Evolutionary conservation across 495 filamentous ascomycete species (phyloP).

Genomic region (Neurospora sp.): DNA sequence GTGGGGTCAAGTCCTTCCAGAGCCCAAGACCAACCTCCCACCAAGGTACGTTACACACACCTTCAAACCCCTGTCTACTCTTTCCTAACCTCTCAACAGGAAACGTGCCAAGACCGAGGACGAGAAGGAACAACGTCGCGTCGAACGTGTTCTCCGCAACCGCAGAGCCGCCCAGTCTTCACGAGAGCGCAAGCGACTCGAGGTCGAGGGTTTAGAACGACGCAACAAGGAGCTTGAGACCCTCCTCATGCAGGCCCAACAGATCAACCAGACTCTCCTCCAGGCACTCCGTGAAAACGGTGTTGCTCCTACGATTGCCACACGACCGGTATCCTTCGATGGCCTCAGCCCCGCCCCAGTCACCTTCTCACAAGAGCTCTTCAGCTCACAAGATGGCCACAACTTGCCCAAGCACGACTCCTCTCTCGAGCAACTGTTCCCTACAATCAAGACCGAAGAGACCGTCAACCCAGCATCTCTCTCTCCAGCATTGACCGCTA

Average conservation of each 20-base stretch:
- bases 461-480: constrained; percentile 47
- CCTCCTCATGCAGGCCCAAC: constrained; percentile 51
- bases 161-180: constrained; percentile 93
- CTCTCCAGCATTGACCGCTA: constrained; percentile 38
- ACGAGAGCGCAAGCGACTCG: constrained; percentile 85
- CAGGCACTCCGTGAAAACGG: constrained; percentile 53
- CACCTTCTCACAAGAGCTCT: constrained; percentile 42
- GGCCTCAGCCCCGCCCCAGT: constrained; percentile 34
- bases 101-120: constrained; percentile 98
- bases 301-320: constrained; percentile 25
- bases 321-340: constrained; percentile 12
- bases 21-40: constrained; percentile 92
- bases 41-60: constrained; percentile 57
- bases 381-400: constrained; percentile 32
- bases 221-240: constrained; percentile 63
- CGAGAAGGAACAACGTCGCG: constrained; percentile 95
- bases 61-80: neutral
- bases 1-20: constrained; percentile 95
- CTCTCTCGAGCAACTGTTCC: constrained; percentile 28
- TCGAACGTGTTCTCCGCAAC: constrained; percentile 94
- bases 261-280: constrained; percentile 53
- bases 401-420: constrained; percentile 10
- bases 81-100: constrained; percentile 31
- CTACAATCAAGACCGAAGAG: constrained; percentile 23
- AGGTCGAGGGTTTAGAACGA: constrained; percentile 81